Conservation (phyloP, 768 basidiomycete species). For the Kwoniella mangroviensis region DNA sequence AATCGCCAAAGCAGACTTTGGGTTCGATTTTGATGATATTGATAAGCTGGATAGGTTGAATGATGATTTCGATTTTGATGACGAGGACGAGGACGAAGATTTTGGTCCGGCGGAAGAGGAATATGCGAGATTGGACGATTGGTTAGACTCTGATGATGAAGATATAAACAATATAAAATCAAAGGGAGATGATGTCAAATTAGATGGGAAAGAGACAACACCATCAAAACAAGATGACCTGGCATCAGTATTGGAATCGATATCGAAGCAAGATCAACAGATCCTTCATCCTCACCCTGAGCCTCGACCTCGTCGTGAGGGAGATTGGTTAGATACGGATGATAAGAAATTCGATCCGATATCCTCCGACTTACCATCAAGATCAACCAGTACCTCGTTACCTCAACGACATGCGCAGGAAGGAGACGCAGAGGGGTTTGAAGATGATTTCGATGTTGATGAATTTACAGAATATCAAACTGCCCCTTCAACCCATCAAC, state of each 20-base stretch:
- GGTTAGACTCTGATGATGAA: conserved; percentile 41
- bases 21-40: conserved; percentile 1
- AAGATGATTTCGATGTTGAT: conserved; percentile 42
- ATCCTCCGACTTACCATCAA: conserved; percentile 5
- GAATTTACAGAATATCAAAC: conserved; percentile 45
- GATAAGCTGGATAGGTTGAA: conserved; percentile 17
- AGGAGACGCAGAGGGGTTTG: conserved; percentile 25
- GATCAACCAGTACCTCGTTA: background rate
- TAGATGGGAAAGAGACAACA: background rate
- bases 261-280: background rate
- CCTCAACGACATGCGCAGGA: background rate
- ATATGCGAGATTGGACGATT: conserved; percentile 49
- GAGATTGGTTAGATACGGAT: conserved; percentile 25
- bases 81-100: conserved; percentile 16
- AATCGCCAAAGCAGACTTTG: conserved; percentile 15
- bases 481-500: conserved; percentile 17
- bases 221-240: too few species aligned
- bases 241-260: background rate
- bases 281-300: background rate
- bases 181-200: background rate
- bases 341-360: conserved; percentile 25
- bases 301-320: background rate
- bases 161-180: background rate
- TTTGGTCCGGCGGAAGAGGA: conserved; percentile 29
- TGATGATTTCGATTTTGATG: conserved; percentile 19